Conservation (phyloP, 495 filamentous ascomycete genomes). For the Neurospora sp. region DNA sequence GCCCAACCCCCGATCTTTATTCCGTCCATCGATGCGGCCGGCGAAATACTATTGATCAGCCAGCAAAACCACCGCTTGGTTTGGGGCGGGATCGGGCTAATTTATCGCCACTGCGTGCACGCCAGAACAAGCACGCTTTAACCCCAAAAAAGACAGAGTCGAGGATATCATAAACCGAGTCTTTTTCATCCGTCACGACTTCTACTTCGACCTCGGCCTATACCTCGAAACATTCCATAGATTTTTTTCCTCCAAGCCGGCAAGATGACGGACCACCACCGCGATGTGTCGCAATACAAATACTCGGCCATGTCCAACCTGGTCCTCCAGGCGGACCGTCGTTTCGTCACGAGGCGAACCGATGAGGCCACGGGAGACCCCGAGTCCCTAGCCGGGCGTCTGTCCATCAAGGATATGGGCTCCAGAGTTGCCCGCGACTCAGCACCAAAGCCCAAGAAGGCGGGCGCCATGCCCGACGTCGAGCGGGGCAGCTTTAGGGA, state of each 20-base stretch:
- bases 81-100: slow-evolving; percentile 11
- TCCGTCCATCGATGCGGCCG: slow-evolving; percentile 13
- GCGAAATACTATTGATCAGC: neutral
- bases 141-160: neutral
- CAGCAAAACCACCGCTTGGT: slow-evolving; percentile 10
- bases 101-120: slow-evolving; percentile 5
- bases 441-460: slow-evolving; percentile 69
- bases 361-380: slow-evolving; percentile 97
- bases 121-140: slow-evolving; percentile 1
- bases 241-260: neutral
- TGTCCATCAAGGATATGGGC: slow-evolving; percentile 92
- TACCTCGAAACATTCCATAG: neutral
- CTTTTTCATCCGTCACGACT: neutral
- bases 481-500: slow-evolving; percentile 73
- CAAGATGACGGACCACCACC: slow-evolving; percentile 75
- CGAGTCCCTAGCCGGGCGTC: slow-evolving; percentile 88
- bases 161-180: neutral
- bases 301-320: slow-evolving; percentile 99
- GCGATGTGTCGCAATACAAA: slow-evolving; percentile 94
- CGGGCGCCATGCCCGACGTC: slow-evolving; percentile 51
- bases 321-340: slow-evolving; percentile 97
- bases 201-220: neutral
- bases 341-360: slow-evolving; percentile 81
- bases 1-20: neutral
- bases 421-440: slow-evolving; percentile 66